phyloP scores from a whole-genome alignment of 2,329 filamentous ascomycete species.

The Xylaria sp. region DNA sequence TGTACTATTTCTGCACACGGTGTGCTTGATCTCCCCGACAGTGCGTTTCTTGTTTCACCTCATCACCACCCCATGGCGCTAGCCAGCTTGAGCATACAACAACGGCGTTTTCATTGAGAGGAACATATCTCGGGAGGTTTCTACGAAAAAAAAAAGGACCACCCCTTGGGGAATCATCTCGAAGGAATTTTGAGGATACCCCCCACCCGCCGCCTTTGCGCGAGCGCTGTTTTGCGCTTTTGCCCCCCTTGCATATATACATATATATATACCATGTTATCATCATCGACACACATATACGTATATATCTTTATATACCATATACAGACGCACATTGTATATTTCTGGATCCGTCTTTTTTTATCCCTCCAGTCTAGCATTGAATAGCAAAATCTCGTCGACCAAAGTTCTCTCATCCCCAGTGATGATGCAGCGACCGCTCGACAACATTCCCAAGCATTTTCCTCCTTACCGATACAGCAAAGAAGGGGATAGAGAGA shows the following conservation, averaged over 20 bases:
- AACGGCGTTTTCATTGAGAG: slow-evolving; percentile 22
- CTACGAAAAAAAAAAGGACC: slow-evolving; percentile 11
- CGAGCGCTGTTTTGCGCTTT: slow-evolving; percentile 17
- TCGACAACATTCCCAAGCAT: not conserved
- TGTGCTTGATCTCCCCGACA: slow-evolving; percentile 13
- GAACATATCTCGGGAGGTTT: slow-evolving; percentile 19
- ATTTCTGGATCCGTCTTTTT: not conserved
- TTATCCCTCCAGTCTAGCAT: not conserved
- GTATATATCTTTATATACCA: no score
- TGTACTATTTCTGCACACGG: slow-evolving; percentile 15
- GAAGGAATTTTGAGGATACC: slow-evolving; percentile 28
- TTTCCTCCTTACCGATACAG: not conserved
- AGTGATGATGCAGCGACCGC: not conserved
- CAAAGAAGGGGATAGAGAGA: not conserved
- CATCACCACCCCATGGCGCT: slow-evolving; percentile 21
- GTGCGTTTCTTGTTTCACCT: slow-evolving; percentile 10
- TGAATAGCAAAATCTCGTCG: not conserved
- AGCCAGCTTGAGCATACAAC: slow-evolving; percentile 26
- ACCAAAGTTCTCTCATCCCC: not conserved
- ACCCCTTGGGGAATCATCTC: slow-evolving; percentile 20
- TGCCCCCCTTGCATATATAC: slow-evolving; percentile 12
- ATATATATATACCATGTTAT: slow-evolving; percentile 22
- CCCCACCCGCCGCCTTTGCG: slow-evolving; percentile 21
- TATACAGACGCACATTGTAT: no score
- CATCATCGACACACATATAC: slow-evolving; percentile 1